Conservation (phyloP, 169 alveolate species). For the Eimeria necatrix region DNA sequence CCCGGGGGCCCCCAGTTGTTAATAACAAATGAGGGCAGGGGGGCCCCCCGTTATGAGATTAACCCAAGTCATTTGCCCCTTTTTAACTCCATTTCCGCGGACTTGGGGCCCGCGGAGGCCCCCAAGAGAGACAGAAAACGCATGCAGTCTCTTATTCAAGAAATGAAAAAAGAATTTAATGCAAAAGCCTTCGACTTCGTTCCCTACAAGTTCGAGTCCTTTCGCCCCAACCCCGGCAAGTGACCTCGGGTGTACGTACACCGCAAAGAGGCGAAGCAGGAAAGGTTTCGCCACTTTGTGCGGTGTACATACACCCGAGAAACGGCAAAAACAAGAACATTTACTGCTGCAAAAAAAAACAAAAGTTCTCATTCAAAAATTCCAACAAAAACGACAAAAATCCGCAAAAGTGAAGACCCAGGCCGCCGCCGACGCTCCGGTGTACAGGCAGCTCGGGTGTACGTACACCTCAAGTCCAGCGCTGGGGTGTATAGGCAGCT, state of each 20-base stretch:
- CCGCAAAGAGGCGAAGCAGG: background rate
- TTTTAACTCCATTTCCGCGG: conserved; percentile 36
- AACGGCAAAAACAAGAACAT: too few species aligned
- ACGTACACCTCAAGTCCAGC: background rate
- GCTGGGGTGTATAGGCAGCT: conserved; percentile 12
- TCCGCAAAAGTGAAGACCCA: too few species aligned
- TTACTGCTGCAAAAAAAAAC: too few species aligned
- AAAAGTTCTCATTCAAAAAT: too few species aligned
- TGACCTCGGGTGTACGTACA: background rate
- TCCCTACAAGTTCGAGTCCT: conserved; percentile 69
- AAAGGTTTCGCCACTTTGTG: too few species aligned
- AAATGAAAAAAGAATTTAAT: background rate
- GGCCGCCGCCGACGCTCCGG: too few species aligned
- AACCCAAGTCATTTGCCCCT: background rate
- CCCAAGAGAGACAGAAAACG: conserved; percentile 11
- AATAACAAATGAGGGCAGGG: background rate
- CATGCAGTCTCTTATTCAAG: conserved; percentile 33
- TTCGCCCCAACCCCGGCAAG: conserved; percentile 68
- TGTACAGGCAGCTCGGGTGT: background rate
- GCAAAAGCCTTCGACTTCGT: conserved; percentile 55
- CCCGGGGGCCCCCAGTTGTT: conserved; percentile 70
- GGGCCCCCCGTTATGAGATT: conserved; percentile 42
- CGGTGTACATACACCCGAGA: too few species aligned
- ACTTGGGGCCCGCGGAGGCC: conserved; percentile 75
- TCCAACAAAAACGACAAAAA: too few species aligned